Conservation (phyloP, 169 alveolate species). For the Blepharisma undulans region DNA sequence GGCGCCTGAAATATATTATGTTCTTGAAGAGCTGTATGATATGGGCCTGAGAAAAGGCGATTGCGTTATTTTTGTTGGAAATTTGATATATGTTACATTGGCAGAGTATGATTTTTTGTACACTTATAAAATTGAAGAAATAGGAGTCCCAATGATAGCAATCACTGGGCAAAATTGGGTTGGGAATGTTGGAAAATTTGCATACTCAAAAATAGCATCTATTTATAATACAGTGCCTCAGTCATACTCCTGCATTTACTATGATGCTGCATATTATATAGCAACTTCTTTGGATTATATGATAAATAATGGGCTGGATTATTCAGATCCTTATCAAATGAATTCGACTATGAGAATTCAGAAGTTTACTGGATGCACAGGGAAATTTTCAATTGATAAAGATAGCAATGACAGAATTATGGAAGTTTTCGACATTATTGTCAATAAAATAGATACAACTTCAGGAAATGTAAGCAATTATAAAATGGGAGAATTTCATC, state of each 20-base stretch:
- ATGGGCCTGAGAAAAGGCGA: not conserved
- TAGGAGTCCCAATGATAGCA: not conserved
- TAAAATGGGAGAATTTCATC: not conserved
- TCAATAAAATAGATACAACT: not conserved
- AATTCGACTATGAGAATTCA: not conserved
- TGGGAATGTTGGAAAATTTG: not conserved
- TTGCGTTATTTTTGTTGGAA: too few species aligned
- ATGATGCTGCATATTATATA: not conserved
- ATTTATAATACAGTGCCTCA: not conserved
- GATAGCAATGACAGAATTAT: not conserved
- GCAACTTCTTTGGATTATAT: not conserved
- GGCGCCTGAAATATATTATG: not conserved
- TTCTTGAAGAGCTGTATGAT: not conserved
- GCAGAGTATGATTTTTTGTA: not conserved
- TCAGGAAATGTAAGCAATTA: not conserved
- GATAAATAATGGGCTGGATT: not conserved
- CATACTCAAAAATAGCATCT: not conserved
- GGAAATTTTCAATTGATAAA: not conserved
- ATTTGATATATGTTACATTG: too few species aligned
- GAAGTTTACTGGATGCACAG: not conserved
- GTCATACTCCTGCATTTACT: not conserved
- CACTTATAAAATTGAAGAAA: not conserved
- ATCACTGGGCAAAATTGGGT: not conserved
- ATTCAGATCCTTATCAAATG: not conserved
- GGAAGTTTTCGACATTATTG: not conserved